phyloP scores from a whole-genome alignment of 805 yeast genomes.

The Ogataea nakhonphanomensis region DNA sequence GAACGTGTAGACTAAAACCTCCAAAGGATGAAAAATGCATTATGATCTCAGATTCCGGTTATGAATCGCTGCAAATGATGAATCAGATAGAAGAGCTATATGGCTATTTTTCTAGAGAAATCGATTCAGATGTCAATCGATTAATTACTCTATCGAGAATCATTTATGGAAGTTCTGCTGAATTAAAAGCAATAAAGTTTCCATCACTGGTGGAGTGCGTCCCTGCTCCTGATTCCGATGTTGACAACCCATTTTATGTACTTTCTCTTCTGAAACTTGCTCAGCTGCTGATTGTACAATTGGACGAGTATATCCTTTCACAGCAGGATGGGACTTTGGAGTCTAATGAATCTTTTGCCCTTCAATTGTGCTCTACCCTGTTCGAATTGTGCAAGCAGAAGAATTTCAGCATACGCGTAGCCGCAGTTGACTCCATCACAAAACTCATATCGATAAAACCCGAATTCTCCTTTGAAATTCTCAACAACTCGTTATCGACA shows the following conservation, averaged over 20 bases:
- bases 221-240: slow-evolving; percentile 10
- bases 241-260: slow-evolving; percentile 27
- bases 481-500: slow-evolving; percentile 36
- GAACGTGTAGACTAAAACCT: slow-evolving; percentile 13
- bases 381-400: slow-evolving; percentile 37
- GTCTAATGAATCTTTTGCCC: slow-evolving; percentile 27
- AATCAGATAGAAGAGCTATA: slow-evolving; percentile 31
- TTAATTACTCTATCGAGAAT: slow-evolving; percentile 30
- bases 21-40: slow-evolving; percentile 19
- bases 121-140: slow-evolving; percentile 34
- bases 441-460: slow-evolving; percentile 35
- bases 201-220: slow-evolving; percentile 20
- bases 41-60: slow-evolving; percentile 4
- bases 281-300: slow-evolving; percentile 26
- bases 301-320: slow-evolving; percentile 33
- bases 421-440: slow-evolving; percentile 36
- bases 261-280: slow-evolving; percentile 28
- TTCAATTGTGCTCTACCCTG: slow-evolving; percentile 33
- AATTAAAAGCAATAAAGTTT: slow-evolving; percentile 16
- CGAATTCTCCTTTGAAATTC: slow-evolving; percentile 25
- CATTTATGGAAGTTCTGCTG: slow-evolving; percentile 17
- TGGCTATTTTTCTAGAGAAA: slow-evolving; percentile 27
- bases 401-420: slow-evolving; percentile 39
- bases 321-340: slow-evolving; percentile 28
- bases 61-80: slow-evolving; percentile 16